phyloP scores from a whole-genome alignment of 805 yeast species.

The Saccharomycopsis capsularis region DNA sequence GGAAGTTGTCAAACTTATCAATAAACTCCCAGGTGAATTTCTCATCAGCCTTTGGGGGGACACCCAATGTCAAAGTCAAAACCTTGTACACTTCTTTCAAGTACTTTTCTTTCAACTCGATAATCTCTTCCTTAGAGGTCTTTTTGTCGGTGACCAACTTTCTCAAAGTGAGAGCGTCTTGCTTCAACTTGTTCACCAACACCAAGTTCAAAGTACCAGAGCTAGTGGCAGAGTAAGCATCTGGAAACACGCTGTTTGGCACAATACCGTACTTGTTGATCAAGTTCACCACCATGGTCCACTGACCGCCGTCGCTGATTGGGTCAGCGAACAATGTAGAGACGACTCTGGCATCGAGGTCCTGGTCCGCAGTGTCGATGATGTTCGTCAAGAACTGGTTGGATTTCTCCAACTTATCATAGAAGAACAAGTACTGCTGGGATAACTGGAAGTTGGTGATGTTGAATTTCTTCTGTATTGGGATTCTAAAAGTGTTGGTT shows the following conservation, averaged over 20 bases:
- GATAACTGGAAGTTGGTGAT: constrained; percentile 67
- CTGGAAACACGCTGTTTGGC: constrained; percentile 70
- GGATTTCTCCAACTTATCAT: constrained; percentile 80
- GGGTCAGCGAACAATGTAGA: constrained; percentile 62
- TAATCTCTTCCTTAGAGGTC: constrained; percentile 33
- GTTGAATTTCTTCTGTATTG: constrained; percentile 54
- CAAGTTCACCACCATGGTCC: constrained; percentile 72
- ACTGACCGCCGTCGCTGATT: constrained; percentile 81
- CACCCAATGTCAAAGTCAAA: constrained; percentile 62
- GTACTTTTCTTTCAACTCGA: constrained; percentile 37
- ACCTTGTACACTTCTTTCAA: constrained; percentile 59
- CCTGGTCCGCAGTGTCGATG: constrained; percentile 58
- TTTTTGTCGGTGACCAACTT: constrained; percentile 33
- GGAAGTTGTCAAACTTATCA: constrained; percentile 58
- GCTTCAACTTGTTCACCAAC: constrained; percentile 65
- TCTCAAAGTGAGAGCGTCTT: constrained; percentile 67
- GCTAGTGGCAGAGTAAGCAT: constrained; percentile 48
- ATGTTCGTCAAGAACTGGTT: constrained; percentile 75
- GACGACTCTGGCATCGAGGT: constrained; percentile 62
- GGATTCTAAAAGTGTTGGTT: constrained; percentile 61
- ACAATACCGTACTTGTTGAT: constrained; percentile 76
- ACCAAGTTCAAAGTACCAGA: constrained; percentile 50
- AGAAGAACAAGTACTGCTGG: constrained; percentile 73
- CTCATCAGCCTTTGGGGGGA: constrained; percentile 70
- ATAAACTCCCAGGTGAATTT: constrained; percentile 66